Conservation (phyloP, 345 rosid species). For the Pugionium cornutum region DNA sequence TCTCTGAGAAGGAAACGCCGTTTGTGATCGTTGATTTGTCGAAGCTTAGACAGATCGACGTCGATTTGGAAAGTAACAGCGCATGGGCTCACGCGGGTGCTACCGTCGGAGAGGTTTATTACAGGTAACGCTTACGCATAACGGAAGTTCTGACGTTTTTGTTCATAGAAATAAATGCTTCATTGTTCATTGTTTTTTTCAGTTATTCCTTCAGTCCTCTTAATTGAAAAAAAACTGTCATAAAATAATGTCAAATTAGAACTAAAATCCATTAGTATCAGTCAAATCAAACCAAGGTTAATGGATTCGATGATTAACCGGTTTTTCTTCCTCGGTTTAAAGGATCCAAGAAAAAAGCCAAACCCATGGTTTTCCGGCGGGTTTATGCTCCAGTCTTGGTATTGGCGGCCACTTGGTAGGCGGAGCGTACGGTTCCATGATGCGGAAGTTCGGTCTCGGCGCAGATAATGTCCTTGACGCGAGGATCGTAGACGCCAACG, state of each 20-base stretch:
- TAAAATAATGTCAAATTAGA: neutral
- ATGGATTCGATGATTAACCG: neutral
- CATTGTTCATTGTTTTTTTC: no score
- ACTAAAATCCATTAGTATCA: neutral
- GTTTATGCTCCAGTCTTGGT: conserved; percentile 67
- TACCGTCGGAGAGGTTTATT: conserved; percentile 61
- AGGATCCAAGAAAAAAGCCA: conserved; percentile 68
- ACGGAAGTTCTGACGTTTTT: no score
- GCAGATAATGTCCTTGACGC: conserved; percentile 80
- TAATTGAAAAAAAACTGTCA: neutral
- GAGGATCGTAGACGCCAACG: conserved; percentile 54
- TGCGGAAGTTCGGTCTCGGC: conserved; percentile 77
- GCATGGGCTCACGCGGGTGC: conserved; percentile 88
- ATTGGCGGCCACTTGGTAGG: conserved; percentile 69
- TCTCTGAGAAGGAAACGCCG: conserved; percentile 52
- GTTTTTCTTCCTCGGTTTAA: conserved; percentile 2
- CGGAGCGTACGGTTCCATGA: conserved; percentile 73
- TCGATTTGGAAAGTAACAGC: conserved; percentile 50
- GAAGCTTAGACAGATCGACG: conserved; percentile 53
- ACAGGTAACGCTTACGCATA: conserved; percentile 35
- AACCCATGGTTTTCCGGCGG: conserved; percentile 69
- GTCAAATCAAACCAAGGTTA: conserved; percentile 1
- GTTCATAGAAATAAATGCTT: no score
- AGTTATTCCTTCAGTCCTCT: neutral
- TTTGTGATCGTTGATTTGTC: conserved; percentile 60